Percentiles rank a stretch among this genome's conserved stretches.
phyloP scores from a whole-genome alignment of 768 basidiomycete genomes.

The Hygrocybe punicea region DNA sequence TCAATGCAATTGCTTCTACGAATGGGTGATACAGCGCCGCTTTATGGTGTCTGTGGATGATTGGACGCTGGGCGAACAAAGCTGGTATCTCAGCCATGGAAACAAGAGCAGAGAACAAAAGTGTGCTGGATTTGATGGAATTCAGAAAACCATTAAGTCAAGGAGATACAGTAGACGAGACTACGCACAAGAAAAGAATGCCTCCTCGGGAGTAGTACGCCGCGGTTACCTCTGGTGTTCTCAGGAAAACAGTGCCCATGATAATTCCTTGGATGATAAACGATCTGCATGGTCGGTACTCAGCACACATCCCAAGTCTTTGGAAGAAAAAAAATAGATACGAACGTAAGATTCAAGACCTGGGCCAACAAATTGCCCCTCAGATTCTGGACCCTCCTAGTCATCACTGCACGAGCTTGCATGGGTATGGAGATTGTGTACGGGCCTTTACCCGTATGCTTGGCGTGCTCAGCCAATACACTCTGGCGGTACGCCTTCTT shows the following conservation, averaged over 20 bases:
- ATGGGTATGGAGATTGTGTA: slow-evolving; percentile 38
- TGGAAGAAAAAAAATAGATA: background rate
- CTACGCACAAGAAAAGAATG: slow-evolving; percentile 63
- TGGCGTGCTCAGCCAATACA: slow-evolving; percentile 51
- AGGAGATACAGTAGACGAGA: background rate
- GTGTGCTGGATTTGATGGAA: slow-evolving; percentile 27
- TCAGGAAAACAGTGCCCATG: slow-evolving; percentile 62
- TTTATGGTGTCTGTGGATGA: slow-evolving; percentile 53
- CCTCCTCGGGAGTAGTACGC: slow-evolving; percentile 70
- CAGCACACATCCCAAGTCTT: background rate
- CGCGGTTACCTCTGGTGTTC: slow-evolving; percentile 47
- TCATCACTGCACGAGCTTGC: slow-evolving; percentile 40
- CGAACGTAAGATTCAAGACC: slow-evolving; percentile 31
- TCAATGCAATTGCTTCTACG: slow-evolving; percentile 50
- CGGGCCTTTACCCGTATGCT: slow-evolving; percentile 37
- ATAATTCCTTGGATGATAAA: slow-evolving; percentile 39
- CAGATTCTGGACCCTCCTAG: slow-evolving; percentile 39
- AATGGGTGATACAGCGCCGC: slow-evolving; percentile 64
- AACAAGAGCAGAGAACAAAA: slow-evolving; percentile 50
- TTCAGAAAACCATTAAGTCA: background rate
- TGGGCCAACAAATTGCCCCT: slow-evolving; percentile 31
- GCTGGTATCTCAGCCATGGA: slow-evolving; percentile 49
- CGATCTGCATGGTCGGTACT: slow-evolving; percentile 10
- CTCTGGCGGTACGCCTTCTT: slow-evolving; percentile 43
- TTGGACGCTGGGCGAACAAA: slow-evolving; percentile 55